phyloP scores from a whole-genome alignment of 139 green algal genomes.

The Chlamydomonas sp. region DNA sequence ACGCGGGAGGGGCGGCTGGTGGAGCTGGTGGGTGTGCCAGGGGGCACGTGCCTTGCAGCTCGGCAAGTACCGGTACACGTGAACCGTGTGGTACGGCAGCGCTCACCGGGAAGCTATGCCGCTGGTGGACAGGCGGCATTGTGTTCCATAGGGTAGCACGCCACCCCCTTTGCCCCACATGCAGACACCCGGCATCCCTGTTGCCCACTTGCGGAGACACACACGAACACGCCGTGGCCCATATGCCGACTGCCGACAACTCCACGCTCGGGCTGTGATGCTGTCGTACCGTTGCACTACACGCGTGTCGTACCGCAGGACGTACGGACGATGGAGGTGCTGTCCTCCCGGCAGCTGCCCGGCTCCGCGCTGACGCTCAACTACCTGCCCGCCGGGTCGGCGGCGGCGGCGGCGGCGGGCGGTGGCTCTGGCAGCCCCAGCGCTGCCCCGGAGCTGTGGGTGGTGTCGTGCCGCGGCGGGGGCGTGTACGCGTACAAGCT shows the following conservation, averaged over 20 bases:
- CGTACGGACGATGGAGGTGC: conserved; percentile 3
- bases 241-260: no score
- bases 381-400: not conserved
- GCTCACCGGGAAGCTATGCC: not conserved
- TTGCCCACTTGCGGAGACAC: not conserved
- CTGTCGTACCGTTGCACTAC: no score
- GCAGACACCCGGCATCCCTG: not conserved
- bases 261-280: no score
- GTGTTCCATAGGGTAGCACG: not conserved
- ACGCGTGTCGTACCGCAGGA: not conserved
- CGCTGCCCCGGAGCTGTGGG: not conserved
- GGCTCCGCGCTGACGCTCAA: not conserved
- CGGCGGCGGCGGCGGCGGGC: not conserved
- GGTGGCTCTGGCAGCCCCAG: not conserved
- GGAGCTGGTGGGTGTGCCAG: conserved; percentile 31
- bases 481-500: conserved; percentile 29
- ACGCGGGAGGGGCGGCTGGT: conserved; percentile 38
- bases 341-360: conserved; percentile 5
- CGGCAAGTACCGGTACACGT: not conserved
- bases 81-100: not conserved
- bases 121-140: not conserved
- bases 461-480: conserved; percentile 26
- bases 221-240: no score
- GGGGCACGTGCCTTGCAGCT: not conserved
- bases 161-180: not conserved